Percentiles rank a stretch among this genome's conserved stretches.
These are phyloP conservation scores for Calonectria henricotiae DNA, from an alignment of 2,329 filamentous ascomycete genomes.

Conservation along the genomic window DNA sequence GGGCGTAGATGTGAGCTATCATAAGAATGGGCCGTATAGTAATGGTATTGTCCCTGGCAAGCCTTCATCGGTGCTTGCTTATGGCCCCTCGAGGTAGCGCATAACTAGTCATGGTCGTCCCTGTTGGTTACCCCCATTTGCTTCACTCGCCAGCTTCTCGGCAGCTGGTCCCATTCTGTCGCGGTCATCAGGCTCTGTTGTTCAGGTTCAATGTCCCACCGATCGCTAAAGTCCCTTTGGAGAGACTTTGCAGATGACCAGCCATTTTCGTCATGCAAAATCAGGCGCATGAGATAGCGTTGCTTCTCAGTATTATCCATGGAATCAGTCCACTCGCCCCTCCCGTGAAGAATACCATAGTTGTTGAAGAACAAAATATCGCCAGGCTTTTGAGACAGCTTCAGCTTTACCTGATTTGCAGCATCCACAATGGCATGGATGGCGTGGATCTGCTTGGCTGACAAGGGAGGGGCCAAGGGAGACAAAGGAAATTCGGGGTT, in stretches of 20 bases:
- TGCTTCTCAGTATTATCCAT: background rate
- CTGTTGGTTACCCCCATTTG: background rate
- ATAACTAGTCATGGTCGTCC: conserved; percentile 5
- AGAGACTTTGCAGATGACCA: conserved; percentile 1
- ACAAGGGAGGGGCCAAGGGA: background rate
- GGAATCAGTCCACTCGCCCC: conserved; percentile 1
- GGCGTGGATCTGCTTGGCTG: background rate
- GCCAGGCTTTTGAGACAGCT: background rate
- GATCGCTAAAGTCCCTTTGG: background rate
- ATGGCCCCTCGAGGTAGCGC: no score
- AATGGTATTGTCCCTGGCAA: no score
- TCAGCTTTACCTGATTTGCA: background rate
- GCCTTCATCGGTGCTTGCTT: no score
- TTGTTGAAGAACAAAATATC: conserved; percentile 7
- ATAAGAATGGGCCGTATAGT: no score
- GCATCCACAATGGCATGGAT: background rate
- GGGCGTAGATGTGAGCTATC: no score
- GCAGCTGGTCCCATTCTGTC: background rate
- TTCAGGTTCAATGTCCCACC: background rate
- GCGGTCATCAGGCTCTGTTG: background rate
- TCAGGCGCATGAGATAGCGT: background rate
- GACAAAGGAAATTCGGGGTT: conserved; percentile 5
- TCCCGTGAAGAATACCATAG: conserved; percentile 6
- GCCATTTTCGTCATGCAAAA: background rate
- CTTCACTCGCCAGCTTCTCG: conserved; percentile 2